Base-by-base conservation (phyloP, 2,329 filamentous ascomycete species). In the Alternaria gaisen region DNA sequence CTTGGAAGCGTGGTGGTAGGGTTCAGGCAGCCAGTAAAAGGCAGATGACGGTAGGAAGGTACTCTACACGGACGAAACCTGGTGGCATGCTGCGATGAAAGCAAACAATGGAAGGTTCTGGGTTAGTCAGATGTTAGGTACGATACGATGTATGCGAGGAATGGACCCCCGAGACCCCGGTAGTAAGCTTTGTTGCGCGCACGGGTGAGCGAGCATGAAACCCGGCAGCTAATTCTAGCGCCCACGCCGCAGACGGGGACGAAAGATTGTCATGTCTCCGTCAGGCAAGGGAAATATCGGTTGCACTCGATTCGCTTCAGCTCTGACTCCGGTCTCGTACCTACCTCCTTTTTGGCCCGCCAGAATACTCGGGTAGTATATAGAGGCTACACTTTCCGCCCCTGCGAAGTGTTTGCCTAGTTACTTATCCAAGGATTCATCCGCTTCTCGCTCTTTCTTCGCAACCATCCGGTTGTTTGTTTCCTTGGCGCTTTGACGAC, bases 1-100 rank as follows among this genome's bases (percentile, higher is more conserved):
- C n/a, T 18, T 18, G 7, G 44, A 42, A 36, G 54, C 54, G 32
- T 54, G 0, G 36, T 53, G 26, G 34, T 53, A 47, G 40, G 52
- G 47, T 56, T 53, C 47, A 65, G 63, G 63, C 63, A 59, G 55
- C 61, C 46, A 48, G 54, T 48, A 30, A 48, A 20, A 48, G 46
- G 18, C 9, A 22, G 12, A 36, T 48, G 46, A 36, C 46, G 24
- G 18, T 10, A 14, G 14, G 12, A 48, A 34, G 18, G 46, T n/a
- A 22, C 16, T 24, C 24, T 32, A 24, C 20, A 22, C 46, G 30
- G 30, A 36, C 46, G 30, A 48, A 48, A 36, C 16, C 18, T 24
- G 46, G 18, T 36, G 46, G 18, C 8, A 48, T 36, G 18, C 46
- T 36, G 46, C 30, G 46, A 36, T 24, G 18, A 22, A 48, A 24